Evolutionary conservation across 2,329 filamentous ascomycete genomes (phyloP).

Genomic region (Fusarium staphyleae): DNA sequence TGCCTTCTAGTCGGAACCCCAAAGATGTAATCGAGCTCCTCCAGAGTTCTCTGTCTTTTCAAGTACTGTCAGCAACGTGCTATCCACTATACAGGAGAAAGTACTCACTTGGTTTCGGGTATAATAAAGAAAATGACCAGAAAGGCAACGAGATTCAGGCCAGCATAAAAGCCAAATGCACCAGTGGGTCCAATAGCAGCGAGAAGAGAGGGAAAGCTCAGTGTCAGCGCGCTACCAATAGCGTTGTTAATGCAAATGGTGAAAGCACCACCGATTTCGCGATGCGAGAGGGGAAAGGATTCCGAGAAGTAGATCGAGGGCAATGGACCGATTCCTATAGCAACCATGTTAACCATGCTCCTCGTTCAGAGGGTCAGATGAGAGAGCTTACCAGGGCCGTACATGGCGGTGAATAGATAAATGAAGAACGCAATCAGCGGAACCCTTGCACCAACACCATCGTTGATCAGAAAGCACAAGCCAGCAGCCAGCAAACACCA

Average conservation of each 20-base stretch:
- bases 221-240: constrained; percentile 37
- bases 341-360: not conserved
- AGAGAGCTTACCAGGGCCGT: constrained; percentile 46
- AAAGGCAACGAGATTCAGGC: constrained; percentile 65
- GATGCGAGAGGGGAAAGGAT: constrained; percentile 61
- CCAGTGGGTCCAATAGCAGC: constrained; percentile 47
- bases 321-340: constrained; percentile 42
- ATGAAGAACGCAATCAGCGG: constrained; percentile 58
- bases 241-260: constrained; percentile 45
- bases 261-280: constrained; percentile 49
- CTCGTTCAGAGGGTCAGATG: rapidly evolving
- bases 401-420: constrained; percentile 57
- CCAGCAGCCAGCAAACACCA: constrained; percentile 45
- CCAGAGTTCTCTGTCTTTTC: constrained; percentile 46
- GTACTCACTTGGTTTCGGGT: constrained; percentile 58
- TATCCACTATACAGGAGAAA: not conserved
- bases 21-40: constrained; percentile 52
- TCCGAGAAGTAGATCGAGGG: constrained; percentile 59
- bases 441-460: constrained; percentile 48
- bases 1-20: constrained; percentile 45
- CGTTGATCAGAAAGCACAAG: constrained; percentile 57
- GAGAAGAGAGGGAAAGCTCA: constrained; percentile 57
- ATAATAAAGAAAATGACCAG: constrained; percentile 69
- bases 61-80: not conserved
- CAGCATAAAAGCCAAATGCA: constrained; percentile 68